Evolutionary conservation across 352 stramenopile species (phyloP).

Genomic region (Thraustotheca clavata): DNA sequence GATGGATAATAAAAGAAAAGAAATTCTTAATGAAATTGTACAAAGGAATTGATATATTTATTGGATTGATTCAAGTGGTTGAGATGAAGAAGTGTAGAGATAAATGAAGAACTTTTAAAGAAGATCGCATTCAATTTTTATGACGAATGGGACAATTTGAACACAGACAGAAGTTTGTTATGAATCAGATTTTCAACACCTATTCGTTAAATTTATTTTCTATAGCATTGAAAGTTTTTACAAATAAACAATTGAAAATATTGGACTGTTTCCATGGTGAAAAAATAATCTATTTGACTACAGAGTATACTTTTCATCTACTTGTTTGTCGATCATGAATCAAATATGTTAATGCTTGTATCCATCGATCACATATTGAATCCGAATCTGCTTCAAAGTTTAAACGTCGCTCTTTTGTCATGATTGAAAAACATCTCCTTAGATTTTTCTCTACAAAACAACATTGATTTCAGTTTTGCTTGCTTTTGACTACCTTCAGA

Average conservation of each 20-base stretch:
- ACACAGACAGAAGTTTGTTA: too few relatives aligned
- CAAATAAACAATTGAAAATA: not conserved
- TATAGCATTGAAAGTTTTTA: not conserved
- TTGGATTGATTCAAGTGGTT: too few relatives aligned
- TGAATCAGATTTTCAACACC: too few relatives aligned
- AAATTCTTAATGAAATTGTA: too few relatives aligned
- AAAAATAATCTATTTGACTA: not conserved
- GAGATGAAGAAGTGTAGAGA: too few relatives aligned
- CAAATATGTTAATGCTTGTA: conserved; percentile 15
- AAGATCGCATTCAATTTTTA: too few relatives aligned
- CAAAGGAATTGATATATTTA: too few relatives aligned
- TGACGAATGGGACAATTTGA: too few relatives aligned
- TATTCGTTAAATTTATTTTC: too few relatives aligned
- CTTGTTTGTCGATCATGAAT: not conserved
- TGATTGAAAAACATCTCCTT: conserved; percentile 50
- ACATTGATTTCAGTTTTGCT: conserved; percentile 1
- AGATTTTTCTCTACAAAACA: conserved; percentile 48
- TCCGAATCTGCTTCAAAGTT: conserved; percentile 67
- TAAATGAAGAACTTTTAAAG: too few relatives aligned
- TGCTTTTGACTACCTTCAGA: conserved; percentile 38
- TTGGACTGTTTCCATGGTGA: not conserved
- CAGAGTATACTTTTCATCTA: not conserved
- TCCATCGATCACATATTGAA: conserved; percentile 50
- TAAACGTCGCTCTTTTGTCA: conserved; percentile 51
- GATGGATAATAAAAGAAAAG: too few relatives aligned